Evolutionary conservation across 192 early-diverging fungal genomes (phyloP).

Genomic region (Spizellomyces punctatus): DNA sequence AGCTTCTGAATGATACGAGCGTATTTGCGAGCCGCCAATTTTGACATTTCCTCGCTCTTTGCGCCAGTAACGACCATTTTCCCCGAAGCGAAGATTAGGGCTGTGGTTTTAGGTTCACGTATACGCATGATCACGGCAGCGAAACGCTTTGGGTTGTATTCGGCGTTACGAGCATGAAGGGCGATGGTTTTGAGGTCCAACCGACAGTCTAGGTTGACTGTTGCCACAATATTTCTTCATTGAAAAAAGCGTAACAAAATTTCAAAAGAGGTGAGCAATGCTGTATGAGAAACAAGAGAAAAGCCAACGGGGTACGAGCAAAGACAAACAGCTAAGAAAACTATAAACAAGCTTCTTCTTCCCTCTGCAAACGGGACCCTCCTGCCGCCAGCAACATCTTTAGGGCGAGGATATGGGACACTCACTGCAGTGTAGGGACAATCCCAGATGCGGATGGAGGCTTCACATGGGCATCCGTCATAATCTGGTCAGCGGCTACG

Average conservation of each 20-base stretch:
- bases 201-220: constrained; percentile 96
- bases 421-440: constrained; percentile 32
- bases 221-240: constrained; percentile 94
- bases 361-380: background rate
- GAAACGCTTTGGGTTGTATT: constrained; percentile 99
- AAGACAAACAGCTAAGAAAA: background rate
- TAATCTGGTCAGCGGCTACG: background rate
- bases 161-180: constrained; percentile 98
- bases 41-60: constrained; percentile 97
- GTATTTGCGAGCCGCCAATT: constrained; percentile 97
- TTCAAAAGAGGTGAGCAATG: background rate
- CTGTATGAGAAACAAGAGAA: background rate
- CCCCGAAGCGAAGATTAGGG: constrained; percentile 98
- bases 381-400: constrained; percentile 4
- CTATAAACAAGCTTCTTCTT: background rate
- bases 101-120: constrained; percentile 98
- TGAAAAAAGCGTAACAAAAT: background rate
- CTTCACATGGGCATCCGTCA: background rate
- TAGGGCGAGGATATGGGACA: constrained; percentile 1
- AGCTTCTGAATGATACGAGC: constrained; percentile 99
- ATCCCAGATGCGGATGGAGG: constrained; percentile 24
- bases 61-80: constrained; percentile 99
- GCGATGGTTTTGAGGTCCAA: constrained; percentile 99
- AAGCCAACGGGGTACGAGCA: background rate
- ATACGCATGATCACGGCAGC: constrained; percentile 99